These are phyloP conservation scores for Vanderwaltozyma verrucispora DNA, from an alignment of 805 yeast species.

Conservation along the genomic window DNA sequence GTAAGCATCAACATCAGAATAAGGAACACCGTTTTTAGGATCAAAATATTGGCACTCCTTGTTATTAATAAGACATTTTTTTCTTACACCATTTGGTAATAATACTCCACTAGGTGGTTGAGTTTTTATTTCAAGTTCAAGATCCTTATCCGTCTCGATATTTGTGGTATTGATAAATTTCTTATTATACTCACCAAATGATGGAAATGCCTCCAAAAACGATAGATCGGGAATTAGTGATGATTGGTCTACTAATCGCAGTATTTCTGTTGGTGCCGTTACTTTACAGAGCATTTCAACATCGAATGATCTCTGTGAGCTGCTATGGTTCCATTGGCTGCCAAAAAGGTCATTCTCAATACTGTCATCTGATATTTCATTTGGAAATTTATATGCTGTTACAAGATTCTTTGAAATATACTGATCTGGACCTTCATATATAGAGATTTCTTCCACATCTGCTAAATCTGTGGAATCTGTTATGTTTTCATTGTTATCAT, in stretches of 20 bases:
- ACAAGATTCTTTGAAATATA: conserved; percentile 46
- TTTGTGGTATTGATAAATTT: conserved; percentile 34
- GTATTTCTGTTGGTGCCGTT: conserved; percentile 26
- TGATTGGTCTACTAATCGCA: conserved; percentile 22
- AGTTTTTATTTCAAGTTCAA: conserved; percentile 45
- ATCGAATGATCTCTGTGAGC: conserved; percentile 43
- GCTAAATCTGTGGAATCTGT: background rate
- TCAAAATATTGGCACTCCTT: conserved; percentile 72
- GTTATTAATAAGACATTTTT: conserved; percentile 60
- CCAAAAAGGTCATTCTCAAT: conserved; percentile 44
- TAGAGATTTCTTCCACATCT: background rate
- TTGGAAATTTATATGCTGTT: conserved; percentile 35
- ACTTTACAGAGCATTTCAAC: conserved; percentile 39
- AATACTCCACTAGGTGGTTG: conserved; percentile 68
- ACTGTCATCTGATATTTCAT: background rate
- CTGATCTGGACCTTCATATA: conserved; percentile 62
- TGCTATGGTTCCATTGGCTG: conserved; percentile 37
- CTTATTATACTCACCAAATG: conserved; percentile 48
- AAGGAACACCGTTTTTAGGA: conserved; percentile 82
- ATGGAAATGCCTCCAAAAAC: conserved; percentile 33
- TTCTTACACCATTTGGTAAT: conserved; percentile 56
- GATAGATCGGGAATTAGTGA: conserved; percentile 34
- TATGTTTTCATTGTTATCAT: background rate
- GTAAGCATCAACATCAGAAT: conserved; percentile 73
- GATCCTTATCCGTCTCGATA: conserved; percentile 36